Base-by-base conservation (phyloP, 768 basidiomycete species). In the Naganishia randhawae region DNA sequence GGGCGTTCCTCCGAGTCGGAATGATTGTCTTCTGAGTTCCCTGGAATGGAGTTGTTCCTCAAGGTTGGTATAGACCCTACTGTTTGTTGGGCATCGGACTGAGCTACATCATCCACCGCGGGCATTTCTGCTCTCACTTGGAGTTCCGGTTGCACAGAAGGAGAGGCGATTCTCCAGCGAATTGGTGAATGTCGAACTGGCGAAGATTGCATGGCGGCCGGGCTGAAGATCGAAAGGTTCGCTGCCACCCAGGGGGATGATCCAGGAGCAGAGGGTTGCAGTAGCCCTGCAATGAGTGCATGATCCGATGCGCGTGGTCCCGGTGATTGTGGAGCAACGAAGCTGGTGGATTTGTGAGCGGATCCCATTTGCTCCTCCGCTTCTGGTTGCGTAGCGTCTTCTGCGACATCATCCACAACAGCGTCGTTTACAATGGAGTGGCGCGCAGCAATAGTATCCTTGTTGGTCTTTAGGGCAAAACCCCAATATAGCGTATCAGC, bases 171-270 rank as follows among this genome's bases (percentile, higher is more conserved):
- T 37, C 54, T 55, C 54, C 54, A 55, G 11, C 54, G 54, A 8
- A 55, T n/a, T 7, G 33, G 54, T n/a, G 54, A 61, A 37, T 19
- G 57, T 39, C 33, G 37, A 11, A 61, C 57, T 3, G 57, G 35
- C 9, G 54, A 55, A 27, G 57, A 61, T 25, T n/a, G 35, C 57
- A 61, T 61, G 3, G 57, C 57, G n/a, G 35, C 27, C 14, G 57
- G 57, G 17, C 57, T 61, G 17, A 61, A 61, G 19, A 61, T 61
- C 10, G 57, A 61, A 16, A 61, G 37, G 17, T 61, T 61, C 29
- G 57, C 57, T 7, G 57, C n/a, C 3, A 61, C 33, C 57, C 57
- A 61, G 4, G 57, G 57, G 1, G 57, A 61, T 14, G 57, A 61
- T 25, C 57, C 57, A 1, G 41, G 37, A 39, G 57, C 57, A 17